phyloP scores from a whole-genome alignment of 441 rosid species.

The Gossypium gossypioides region DNA sequence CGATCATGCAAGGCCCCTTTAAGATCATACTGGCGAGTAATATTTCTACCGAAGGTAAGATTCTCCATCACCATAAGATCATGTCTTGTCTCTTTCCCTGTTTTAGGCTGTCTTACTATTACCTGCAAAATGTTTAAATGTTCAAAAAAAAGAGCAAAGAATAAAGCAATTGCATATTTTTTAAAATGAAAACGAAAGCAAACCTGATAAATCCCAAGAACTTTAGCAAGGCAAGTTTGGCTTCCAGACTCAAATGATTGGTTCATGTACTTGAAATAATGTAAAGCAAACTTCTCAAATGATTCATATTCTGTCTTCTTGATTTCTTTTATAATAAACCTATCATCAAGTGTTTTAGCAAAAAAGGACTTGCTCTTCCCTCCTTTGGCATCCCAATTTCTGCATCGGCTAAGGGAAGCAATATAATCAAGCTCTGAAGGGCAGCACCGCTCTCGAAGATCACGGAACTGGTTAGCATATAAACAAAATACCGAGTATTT shows the following conservation, averaged over 20 bases:
- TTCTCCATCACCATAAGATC: constrained; percentile 99
- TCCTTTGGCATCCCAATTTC: constrained; percentile 92
- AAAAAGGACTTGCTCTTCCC: constrained; percentile 87
- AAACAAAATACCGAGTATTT: constrained; percentile 71
- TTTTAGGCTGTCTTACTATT: constrained; percentile 53
- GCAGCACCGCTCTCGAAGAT: constrained; percentile 58
- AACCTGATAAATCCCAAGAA: constrained; percentile 94
- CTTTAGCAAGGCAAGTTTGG: constrained; percentile 95
- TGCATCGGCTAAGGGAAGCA: constrained; percentile 80
- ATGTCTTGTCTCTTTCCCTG: constrained; percentile 67
- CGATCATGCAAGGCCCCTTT: constrained; percentile 89
- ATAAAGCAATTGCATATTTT: background rate
- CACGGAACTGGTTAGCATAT: constrained; percentile 66
- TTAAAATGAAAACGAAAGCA: background rate
- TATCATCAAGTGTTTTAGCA: constrained; percentile 79
- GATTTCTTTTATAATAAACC: constrained; percentile 89
- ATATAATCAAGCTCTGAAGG: constrained; percentile 74
- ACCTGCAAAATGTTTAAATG: constrained; percentile 42
- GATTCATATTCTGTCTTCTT: constrained; percentile 86
- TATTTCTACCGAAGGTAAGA: constrained; percentile 61
- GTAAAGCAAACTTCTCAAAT: constrained; percentile 70
- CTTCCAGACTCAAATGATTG: constrained; percentile 62
- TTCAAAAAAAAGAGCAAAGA: background rate
- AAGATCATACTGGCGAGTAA: constrained; percentile 83
- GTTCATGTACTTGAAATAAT: constrained; percentile 78